These are phyloP conservation scores for Fusarium sp. DNA, from an alignment of 2,329 filamentous ascomycete genomes.

Conservation along the genomic window DNA sequence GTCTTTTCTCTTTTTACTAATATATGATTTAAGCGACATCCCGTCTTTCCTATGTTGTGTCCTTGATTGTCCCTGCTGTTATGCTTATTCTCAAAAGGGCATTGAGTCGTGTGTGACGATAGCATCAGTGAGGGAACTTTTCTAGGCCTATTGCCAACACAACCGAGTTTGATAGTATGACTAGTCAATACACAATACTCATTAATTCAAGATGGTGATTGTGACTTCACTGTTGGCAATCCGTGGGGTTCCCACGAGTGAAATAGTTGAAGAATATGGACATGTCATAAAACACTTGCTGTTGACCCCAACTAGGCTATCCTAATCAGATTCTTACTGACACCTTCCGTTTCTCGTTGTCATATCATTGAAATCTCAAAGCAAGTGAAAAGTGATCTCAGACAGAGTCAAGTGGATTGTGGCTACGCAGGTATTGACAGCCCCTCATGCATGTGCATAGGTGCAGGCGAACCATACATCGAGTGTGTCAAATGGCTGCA, in stretches of 20 bases:
- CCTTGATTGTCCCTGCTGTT: constrained; percentile 11
- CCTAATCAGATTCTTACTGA: neutral
- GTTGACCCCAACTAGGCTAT: neutral
- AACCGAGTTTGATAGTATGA: neutral
- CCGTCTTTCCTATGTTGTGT: neutral
- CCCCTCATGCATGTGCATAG: neutral
- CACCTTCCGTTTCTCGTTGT: neutral
- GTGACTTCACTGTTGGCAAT: neutral
- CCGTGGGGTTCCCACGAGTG: neutral
- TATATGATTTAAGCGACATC: constrained; percentile 8
- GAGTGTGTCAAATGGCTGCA: neutral
- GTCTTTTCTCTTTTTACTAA: constrained; percentile 6
- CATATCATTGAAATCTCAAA: neutral
- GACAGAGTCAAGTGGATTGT: neutral
- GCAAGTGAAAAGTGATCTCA: neutral
- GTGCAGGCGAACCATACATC: neutral
- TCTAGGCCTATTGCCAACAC: neutral
- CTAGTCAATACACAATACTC: neutral
- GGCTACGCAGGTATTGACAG: neutral
- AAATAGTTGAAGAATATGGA: neutral
- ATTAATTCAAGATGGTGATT: neutral
- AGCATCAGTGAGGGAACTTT: neutral
- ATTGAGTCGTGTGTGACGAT: neutral
- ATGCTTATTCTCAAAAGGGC: constrained; percentile 9
- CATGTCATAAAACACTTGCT: neutral